Percentiles rank a stretch among this genome's conserved stretches.
phyloP scores from a whole-genome alignment of 768 basidiomycete species.

The Tephrocybe sp. region DNA sequence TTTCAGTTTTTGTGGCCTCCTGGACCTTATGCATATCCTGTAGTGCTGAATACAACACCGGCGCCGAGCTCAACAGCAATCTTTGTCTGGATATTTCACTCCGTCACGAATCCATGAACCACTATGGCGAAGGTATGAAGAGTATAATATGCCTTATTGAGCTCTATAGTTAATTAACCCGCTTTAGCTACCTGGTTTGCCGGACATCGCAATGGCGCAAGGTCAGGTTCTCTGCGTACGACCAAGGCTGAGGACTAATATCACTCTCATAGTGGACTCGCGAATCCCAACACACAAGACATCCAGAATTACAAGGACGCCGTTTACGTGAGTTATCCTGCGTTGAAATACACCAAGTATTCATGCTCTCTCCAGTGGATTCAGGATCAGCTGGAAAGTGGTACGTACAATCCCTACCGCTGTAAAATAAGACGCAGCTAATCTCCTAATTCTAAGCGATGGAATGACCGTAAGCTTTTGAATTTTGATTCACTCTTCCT shows the following conservation, averaged over 20 bases:
- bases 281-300: conserved; percentile 13
- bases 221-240: conserved; percentile 4
- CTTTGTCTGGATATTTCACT: conserved; percentile 11
- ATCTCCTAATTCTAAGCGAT: too few species aligned
- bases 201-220: conserved; percentile 13
- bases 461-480: too few species aligned
- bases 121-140: conserved; percentile 15
- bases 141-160: too few species aligned
- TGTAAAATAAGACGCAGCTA: too few species aligned
- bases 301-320: conserved; percentile 13
- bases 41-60: conserved; percentile 11
- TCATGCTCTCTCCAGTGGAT: conserved; percentile 5
- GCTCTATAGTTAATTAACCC: background rate
- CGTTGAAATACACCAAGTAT: background rate
- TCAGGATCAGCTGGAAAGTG: conserved; percentile 10
- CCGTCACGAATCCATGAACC: conserved; percentile 13
- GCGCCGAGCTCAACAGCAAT: conserved; percentile 13
- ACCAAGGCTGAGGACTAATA: too few species aligned
- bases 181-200: conserved; percentile 7
- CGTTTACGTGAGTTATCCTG: conserved; percentile 10
- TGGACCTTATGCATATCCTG: too few species aligned
- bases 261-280: conserved; percentile 8
- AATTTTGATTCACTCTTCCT: too few species aligned
- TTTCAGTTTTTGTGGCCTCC: too few species aligned
- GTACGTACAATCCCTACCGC: background rate